These are phyloP conservation scores for Plectranthus barbatus DNA, from an alignment of 257 asterid species.

Conservation along the genomic window DNA sequence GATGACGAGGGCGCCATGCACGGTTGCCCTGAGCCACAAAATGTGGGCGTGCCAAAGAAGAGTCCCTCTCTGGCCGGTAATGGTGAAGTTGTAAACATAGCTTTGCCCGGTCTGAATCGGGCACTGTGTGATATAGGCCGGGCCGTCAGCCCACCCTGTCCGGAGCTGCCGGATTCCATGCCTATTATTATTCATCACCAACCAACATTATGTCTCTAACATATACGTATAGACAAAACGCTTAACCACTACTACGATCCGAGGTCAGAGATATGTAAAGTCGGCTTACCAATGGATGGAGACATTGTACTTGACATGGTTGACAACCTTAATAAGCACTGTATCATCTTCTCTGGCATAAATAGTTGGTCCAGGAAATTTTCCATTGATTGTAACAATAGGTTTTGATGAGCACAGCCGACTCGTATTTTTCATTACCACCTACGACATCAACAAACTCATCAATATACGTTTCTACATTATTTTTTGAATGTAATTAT, in stretches of 20 bases:
- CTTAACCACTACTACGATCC: too few relatives aligned
- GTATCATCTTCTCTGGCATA: constrained; percentile 84
- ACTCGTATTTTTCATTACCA: constrained; percentile 53
- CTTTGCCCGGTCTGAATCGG: too few relatives aligned
- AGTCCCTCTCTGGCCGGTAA: constrained; percentile 64
- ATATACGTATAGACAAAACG: too few relatives aligned
- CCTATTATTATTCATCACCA: constrained; percentile 17
- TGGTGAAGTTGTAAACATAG: too few relatives aligned
- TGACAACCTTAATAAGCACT: constrained; percentile 56
- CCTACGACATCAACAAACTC: constrained; percentile 25
- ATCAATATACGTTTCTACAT: too few relatives aligned
- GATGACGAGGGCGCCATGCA: constrained; percentile 62
- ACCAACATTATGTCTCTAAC: too few relatives aligned
- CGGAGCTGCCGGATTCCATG: constrained; percentile 62
- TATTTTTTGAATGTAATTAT: too few relatives aligned
- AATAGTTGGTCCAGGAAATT: constrained; percentile 77
- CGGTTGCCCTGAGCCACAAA: constrained; percentile 58
- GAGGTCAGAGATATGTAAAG: not conserved
- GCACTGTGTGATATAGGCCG: too few relatives aligned
- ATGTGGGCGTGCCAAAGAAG: constrained; percentile 67
- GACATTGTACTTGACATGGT: constrained; percentile 78
- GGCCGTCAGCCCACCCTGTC: constrained; percentile 77
- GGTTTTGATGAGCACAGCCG: constrained; percentile 63
- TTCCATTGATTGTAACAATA: constrained; percentile 69
- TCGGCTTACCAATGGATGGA: constrained; percentile 63